Evolutionary conservation across 108 stramenopile species (phyloP), one percentile per base, ranked within the genome.

Genomic region (Cyclostephanos invisitatus): DNA sequence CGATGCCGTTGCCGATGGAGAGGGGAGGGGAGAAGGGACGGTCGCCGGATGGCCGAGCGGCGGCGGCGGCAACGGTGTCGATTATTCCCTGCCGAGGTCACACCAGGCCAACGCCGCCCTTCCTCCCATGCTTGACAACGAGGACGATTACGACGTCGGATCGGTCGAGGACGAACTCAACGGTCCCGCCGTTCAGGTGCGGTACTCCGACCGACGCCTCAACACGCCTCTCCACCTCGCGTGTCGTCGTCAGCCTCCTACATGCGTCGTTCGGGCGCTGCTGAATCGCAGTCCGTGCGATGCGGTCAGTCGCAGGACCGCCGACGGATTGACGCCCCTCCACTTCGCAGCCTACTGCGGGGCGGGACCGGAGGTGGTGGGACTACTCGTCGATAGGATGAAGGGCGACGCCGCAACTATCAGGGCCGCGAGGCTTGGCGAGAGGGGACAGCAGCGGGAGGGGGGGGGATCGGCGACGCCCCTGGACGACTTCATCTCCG

Each of bases 161-260:
- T 58, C 15, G 38, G n/a, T 42, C 62, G 4, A 63, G 40, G 3
- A 63, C 44, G 0, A 55, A 32, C 42, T 2, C 67, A 21, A 27
- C 63, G 24, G 9, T 8, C 15, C 42, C 20, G 40, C 38, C 0
- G 7, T 69, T 2, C 79, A 80, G 67, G 67, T 69, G 32, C 24
- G 68, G 11, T 82, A 82, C 54, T 25, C 67, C 18, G 84, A 85
- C 67, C 65, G 77, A 48, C 73, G 84, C 24, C 62, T 69, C 44
- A 85, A 85, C 61, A 85, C 79, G 7, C 80, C 85, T 58, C 85
- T 85, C 38, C 85, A 85, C 35, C 32, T 85, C 32, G 73, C 77
- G 47, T 85, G 85, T 59, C 82, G 85, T 29, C 78, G 85, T 47
- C 85, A 85, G 49, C 85, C 85, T 21, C 85, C 85, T 1, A 57